A percentile compares a stretch with the other conserved stretches of the same genome.
phyloP scores from a whole-genome alignment of 768 basidiomycete genomes.

The Lactifluus piperatus region DNA sequence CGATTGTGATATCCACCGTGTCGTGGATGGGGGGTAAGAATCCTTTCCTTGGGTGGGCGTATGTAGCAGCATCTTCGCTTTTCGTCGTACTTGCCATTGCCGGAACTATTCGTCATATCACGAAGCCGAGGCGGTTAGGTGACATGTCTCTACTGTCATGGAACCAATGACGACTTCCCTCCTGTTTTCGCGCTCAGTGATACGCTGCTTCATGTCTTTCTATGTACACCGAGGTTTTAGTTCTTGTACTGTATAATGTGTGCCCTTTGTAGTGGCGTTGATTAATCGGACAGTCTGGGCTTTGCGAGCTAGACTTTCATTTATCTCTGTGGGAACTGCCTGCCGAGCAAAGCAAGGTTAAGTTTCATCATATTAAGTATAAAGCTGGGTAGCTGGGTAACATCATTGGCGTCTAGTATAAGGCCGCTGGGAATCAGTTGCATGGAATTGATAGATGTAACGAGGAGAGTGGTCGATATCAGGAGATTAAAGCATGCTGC shows the following conservation, averaged over 20 bases:
- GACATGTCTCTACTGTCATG: conserved; percentile 85
- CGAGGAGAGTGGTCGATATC: not conserved
- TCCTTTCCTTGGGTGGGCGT: conserved; percentile 97
- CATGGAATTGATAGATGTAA: not conserved
- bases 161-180: conserved; percentile 47
- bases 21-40: conserved; percentile 99
- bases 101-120: conserved; percentile 85
- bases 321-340: not conserved
- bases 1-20: conserved; percentile 92
- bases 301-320: not conserved
- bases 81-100: conserved; percentile 83
- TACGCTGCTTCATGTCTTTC: not conserved
- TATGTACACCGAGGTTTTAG: conserved; percentile 1
- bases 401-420: not conserved
- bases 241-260: not conserved
- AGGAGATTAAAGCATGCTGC: not conserved
- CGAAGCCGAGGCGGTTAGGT: conserved; percentile 85
- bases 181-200: not conserved
- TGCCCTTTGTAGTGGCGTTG: not conserved
- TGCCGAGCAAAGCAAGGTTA: not conserved
- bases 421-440: not conserved
- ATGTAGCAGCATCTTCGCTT: conserved; percentile 79
- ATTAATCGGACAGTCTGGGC: not conserved
- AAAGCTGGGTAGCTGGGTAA: not conserved
- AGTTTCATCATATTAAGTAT: not conserved